Evolutionary conservation across 2,329 filamentous ascomycete genomes (phyloP), one percentile per base, ranked within the genome.

Genomic region (Exutisphaerella laricina): DNA sequence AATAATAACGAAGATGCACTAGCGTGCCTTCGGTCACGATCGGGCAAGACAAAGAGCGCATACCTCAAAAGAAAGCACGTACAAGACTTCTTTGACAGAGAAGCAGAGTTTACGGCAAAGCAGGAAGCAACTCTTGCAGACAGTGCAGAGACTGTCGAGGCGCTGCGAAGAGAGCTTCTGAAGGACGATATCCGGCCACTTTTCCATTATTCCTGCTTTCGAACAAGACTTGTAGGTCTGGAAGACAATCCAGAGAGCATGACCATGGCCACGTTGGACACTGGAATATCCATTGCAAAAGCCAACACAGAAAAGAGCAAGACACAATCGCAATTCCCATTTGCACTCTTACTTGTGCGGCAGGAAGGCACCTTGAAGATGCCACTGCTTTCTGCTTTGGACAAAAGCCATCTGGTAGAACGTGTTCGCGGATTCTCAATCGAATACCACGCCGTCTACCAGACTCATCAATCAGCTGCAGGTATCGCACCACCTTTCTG

Each of bases 341-440:
- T 75, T 55, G 71, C 72, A 20, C 64, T 77, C 12, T 61, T 78
- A 1, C 66, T 71, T 33, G 61, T 78, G 21, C 67, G 73, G 20
- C 66, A 68, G 39, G 72, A 77, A 57, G 72, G 72, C 3, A 53
- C 54, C 23, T 55, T 59, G 23, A 60, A 61, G 17, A 54, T 58
- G 14, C 58, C 62, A 17, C 57, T 75, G 10, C 59, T 74, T 16
- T 56, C 67, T 35, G 59, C 59, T 4, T 60, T 76, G 16, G 68
- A 75, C 45, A 57, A 61, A 29, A 74, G 67, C 48, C 69, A 75
- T 53, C 54, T 75, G 38, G 42, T 49, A 13, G 72, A 77, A 50
- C 66, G 73, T 22, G 67, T 77, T 7, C 65, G 70, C 23, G 73
- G 72, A 4, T 77, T 77, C 50, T 75, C 73, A 1, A 54, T 77